Evolutionary conservation across 345 rosid genomes (phyloP).

Genomic region (Eutrema japonicum): DNA sequence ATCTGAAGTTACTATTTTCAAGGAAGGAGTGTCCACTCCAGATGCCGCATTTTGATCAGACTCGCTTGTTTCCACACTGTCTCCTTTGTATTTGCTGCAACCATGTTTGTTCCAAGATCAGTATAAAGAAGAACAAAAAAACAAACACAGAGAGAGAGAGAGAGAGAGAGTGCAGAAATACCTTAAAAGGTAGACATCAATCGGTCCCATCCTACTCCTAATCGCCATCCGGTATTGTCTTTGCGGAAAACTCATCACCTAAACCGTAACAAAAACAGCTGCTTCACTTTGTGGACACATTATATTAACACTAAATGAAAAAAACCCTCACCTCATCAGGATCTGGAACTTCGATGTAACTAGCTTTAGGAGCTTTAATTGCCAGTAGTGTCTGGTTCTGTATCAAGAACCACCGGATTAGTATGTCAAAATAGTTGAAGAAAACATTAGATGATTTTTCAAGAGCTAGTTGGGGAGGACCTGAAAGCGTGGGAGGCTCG

Average conservation of each 20-base stretch:
- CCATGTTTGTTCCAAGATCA: conserved; percentile 36
- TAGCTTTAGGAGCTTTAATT: conserved; percentile 72
- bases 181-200: conserved; percentile 70
- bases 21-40: conserved; percentile 50
- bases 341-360: conserved; percentile 77
- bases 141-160: not conserved
- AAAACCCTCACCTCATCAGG: conserved; percentile 60
- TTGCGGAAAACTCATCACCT: conserved; percentile 59
- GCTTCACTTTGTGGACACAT: conserved; percentile 19
- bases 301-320: not conserved
- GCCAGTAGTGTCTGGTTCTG: conserved; percentile 70
- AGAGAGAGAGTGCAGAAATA: conserved; percentile 31
- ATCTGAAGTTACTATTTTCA: conserved; percentile 61
- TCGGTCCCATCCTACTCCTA: conserved; percentile 72
- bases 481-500: conserved; percentile 62
- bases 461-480: conserved; percentile 46
- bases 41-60: conserved; percentile 28
- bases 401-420: conserved; percentile 25
- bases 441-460: conserved; percentile 9
- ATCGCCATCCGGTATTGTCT: conserved; percentile 65
- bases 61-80: conserved; percentile 44
- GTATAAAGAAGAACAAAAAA: not conserved
- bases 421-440: not conserved
- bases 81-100: conserved; percentile 55
- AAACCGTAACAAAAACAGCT: conserved; percentile 28